Percentiles rank a stretch among this genome's conserved stretches.
Conservation (phyloP, 2,329 filamentous ascomycete genomes). For the Thielaviopsis punctulata region DNA sequence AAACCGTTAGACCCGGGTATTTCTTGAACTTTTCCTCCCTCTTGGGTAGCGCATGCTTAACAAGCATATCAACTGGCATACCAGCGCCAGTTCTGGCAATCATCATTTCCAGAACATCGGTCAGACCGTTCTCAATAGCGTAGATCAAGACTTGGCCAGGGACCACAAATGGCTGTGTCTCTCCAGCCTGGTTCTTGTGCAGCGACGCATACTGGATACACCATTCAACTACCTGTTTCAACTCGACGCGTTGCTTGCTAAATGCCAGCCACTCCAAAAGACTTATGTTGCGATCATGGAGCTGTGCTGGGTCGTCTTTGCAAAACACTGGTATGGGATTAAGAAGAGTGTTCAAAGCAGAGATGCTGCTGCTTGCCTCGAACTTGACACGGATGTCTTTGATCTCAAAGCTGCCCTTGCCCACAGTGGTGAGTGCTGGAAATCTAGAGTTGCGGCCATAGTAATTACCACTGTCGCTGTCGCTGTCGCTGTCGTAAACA, state of each 20-base stretch:
- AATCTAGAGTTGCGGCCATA: constrained; percentile 21
- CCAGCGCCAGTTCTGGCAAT: constrained; percentile 52
- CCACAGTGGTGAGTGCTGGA: constrained; percentile 36
- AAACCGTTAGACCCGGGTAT: constrained; percentile 63
- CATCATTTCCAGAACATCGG: constrained; percentile 41
- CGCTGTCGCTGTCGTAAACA: constrained; percentile 18
- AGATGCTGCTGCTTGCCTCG: constrained; percentile 33
- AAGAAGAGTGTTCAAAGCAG: background rate
- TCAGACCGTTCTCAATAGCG: constrained; percentile 31
- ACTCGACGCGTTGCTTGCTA: constrained; percentile 16
- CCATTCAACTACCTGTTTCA: constrained; percentile 41
- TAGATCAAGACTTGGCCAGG: constrained; percentile 24
- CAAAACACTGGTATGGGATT: background rate
- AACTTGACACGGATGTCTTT: constrained; percentile 38
- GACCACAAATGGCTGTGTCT: constrained; percentile 23
- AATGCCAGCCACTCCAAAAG: constrained; percentile 32
- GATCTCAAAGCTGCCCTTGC: constrained; percentile 42
- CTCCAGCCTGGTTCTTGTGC: constrained; percentile 19
- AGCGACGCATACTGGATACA: constrained; percentile 25
- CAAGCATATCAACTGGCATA: constrained; percentile 48
- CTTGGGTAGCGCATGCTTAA: constrained; percentile 47
- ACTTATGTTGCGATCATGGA: too few relatives aligned
- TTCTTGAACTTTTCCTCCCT: constrained; percentile 47
- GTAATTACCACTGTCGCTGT: too few relatives aligned
- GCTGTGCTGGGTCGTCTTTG: too few relatives aligned